These are phyloP conservation scores for Blastobotrys attinorum DNA, from an alignment of 805 yeast species.

Conservation along the genomic window DNA sequence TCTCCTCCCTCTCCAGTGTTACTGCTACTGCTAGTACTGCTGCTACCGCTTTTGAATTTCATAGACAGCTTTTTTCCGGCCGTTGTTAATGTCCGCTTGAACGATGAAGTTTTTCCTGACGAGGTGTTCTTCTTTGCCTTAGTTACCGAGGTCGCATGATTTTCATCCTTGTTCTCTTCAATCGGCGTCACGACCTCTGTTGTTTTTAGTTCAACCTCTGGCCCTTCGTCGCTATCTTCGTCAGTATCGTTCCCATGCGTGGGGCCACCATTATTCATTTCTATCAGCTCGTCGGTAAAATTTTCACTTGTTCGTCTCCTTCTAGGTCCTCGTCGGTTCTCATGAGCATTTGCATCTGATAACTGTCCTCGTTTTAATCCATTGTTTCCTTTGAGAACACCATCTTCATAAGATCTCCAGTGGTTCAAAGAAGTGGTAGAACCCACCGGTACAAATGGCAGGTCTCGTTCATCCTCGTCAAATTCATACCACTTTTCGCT, in stretches of 20 bases:
- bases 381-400: background rate
- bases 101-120: background rate
- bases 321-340: background rate
- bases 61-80: constrained; percentile 16
- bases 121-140: constrained; percentile 1
- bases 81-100: constrained; percentile 10
- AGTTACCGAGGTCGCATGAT: background rate
- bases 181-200: too few relatives aligned
- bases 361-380: constrained; percentile 1
- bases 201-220: background rate
- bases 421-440: background rate
- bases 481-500: too few relatives aligned
- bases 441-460: background rate
- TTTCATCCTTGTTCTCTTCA: background rate
- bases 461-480: background rate
- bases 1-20: too few relatives aligned
- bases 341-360: background rate
- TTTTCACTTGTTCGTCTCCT: background rate
- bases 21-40: too few relatives aligned
- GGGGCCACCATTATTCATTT: background rate
- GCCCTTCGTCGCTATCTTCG: background rate
- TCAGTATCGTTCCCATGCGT: constrained; percentile 1
- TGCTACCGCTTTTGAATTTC: too few relatives aligned
- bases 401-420: background rate
- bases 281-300: background rate